Evolutionary conservation across 495 filamentous ascomycete genomes (phyloP), one percentile per base, ranked within the genome.

Genomic region (Lepraria neglecta): DNA sequence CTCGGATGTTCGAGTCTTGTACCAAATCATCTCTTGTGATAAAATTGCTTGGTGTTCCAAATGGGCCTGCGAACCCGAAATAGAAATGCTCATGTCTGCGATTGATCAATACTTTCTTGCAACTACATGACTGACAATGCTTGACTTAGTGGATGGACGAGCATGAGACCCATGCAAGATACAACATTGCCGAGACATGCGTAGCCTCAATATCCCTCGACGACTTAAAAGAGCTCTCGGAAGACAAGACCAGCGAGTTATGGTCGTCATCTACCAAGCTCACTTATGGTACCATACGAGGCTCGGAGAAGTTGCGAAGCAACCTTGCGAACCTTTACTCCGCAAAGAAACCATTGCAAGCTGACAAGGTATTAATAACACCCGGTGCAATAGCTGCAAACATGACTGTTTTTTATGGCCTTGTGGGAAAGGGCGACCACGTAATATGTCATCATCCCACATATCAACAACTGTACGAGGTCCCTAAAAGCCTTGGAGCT

Each of bases 181-280:
- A 91, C 70, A 95, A 96, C 70, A 82, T 91, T 52, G 90, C 90
- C 62, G 91, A 96, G 71, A 94, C 91, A 1, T 96, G 91, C 72
- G 86, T 82, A 47, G 85, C 87, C 15, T 91, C 89, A 9, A 79
- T 95, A 19, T 95, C 91, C 0, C 73, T 96, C 46, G 77, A 87
- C 38, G 82, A 92, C 28, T 81, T 95, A 3, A 75, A 75, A 3
- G 76, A 72, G 43, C 69, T 90, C 42, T 85, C 76, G 61, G 78
- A 84, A 57, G 74, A 81, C 65, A 79, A 81, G 48, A 72, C 74
- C 7, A 72, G 72, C 45, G 65, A 73, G 47, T 70, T 77, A 17
- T 65, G 75, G 56, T 74, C 70, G 56, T 60, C 46, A 38, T 78
- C 80, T 1, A 77, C 70, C 19, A 82, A 80, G 62, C 79, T 90